A percentile compares a stretch with the other conserved stretches of the same genome.
Evolutionary conservation across 148 eudicot species (phyloP).

Genomic region (Chenopodium suecicum): DNA sequence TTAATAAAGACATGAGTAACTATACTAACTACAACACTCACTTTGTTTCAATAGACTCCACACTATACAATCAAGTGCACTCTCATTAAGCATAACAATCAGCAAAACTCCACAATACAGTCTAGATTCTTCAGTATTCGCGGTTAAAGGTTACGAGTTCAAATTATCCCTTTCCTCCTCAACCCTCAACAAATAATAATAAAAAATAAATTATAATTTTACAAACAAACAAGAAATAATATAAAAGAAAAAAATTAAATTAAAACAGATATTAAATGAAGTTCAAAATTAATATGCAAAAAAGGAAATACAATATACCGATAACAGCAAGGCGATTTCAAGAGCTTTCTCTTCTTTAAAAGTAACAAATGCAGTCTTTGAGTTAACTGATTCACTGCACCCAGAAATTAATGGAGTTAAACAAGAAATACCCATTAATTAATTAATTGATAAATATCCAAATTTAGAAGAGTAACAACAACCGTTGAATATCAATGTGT

Average conservation of each 20-base stretch:
- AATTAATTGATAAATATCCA: constrained; percentile 7
- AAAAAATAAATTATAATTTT: too few relatives aligned
- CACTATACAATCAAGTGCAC: not conserved
- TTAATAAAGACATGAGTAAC: not conserved
- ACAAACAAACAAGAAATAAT: too few relatives aligned
- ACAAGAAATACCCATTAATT: constrained; percentile 5
- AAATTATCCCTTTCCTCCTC: too few relatives aligned
- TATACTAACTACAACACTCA: not conserved
- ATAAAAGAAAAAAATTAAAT: too few relatives aligned
- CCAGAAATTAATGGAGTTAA: constrained; percentile 13
- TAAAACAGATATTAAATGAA: not conserved
- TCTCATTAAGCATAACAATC: not conserved
- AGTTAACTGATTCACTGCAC: constrained; percentile 46
- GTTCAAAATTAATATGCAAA: not conserved
- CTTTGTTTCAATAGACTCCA: not conserved
- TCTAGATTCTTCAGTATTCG: too few relatives aligned
- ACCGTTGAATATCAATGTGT: constrained; percentile 69
- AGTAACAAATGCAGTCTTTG: constrained; percentile 75
- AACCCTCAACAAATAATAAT: too few relatives aligned
- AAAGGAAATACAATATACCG: constrained; percentile 45
- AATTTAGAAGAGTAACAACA: constrained; percentile 13
- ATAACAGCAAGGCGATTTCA: constrained; percentile 79
- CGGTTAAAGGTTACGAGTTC: too few relatives aligned
- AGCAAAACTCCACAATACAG: not conserved
- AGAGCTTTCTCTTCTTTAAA: constrained; percentile 84